Conservation (phyloP, 1,284 basidiomycete species). For the Cystobasidium slooffiae region DNA sequence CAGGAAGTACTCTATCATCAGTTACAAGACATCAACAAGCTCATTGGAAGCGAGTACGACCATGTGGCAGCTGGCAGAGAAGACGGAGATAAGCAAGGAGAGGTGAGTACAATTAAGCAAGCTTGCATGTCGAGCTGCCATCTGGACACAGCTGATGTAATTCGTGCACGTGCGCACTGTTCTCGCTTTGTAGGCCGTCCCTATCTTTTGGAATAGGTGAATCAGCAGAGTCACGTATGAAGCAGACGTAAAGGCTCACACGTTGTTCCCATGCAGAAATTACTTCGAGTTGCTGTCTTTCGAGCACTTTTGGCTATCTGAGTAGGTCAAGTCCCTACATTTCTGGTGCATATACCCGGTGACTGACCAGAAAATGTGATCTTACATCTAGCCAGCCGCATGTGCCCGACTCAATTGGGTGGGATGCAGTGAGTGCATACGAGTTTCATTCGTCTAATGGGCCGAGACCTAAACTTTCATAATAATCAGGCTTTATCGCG, state of each 20-base stretch:
- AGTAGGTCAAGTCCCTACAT: constrained; percentile 12
- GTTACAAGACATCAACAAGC: constrained; percentile 43
- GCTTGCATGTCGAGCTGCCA: no score
- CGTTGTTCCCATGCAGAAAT: constrained; percentile 15
- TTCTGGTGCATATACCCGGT: not conserved
- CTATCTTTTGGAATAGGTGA: constrained; percentile 49
- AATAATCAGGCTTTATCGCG: constrained; percentile 43
- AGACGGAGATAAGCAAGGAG: constrained; percentile 48
- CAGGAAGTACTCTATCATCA: constrained; percentile 52
- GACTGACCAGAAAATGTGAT: not conserved
- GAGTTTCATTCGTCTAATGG: no score
- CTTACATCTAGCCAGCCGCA: constrained; percentile 33
- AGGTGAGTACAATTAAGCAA: constrained; percentile 21
- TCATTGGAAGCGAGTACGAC: constrained; percentile 43
- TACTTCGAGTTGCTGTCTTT: constrained; percentile 45
- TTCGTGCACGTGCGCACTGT: not conserved
- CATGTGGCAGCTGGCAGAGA: constrained; percentile 49
- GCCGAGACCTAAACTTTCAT: not conserved
- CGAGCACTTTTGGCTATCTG: constrained; percentile 51
- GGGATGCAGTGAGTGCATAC: constrained; percentile 48
- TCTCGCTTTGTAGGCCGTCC: constrained; percentile 31
- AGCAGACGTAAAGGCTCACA: not conserved
- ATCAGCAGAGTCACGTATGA: not conserved
- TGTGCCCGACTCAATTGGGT: constrained; percentile 48
- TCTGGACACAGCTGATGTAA: no score